These are phyloP conservation scores for Arctium minus DNA, from an alignment of 129 eudicot species.

Conservation along the genomic window DNA sequence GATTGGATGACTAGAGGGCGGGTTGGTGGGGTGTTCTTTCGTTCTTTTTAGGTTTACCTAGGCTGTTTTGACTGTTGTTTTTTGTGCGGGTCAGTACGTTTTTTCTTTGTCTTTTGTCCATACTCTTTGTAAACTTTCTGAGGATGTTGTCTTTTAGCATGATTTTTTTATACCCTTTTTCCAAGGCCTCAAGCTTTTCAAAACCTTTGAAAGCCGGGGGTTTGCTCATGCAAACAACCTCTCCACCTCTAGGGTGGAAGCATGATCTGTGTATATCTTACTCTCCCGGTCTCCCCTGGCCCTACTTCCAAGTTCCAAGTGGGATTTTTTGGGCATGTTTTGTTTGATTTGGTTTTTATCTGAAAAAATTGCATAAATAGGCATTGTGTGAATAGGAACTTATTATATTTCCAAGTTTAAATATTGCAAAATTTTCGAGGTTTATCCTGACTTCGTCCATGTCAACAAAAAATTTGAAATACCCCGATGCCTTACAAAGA, in stretches of 20 bases:
- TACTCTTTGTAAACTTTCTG: neutral
- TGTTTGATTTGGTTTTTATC: neutral
- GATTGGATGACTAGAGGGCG: no score
- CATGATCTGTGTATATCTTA: no score
- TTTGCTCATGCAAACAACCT: no score
- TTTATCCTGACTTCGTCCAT: neutral
- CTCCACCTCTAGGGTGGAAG: no score
- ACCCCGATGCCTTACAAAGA: neutral
- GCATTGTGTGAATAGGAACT: neutral
- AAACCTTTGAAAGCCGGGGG: no score
- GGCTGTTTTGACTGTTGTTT: neutral
- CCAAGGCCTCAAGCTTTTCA: no score
- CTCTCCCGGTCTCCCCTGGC: no score
- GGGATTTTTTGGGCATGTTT: neutral
- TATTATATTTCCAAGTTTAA: no score
- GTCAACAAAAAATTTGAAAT: neutral
- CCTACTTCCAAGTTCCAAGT: neutral
- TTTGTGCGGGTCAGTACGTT: no score
- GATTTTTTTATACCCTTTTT: no score
- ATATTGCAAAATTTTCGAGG: neutral
- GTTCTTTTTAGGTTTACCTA: neutral
- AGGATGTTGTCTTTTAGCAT: no score
- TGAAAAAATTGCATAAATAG: neutral
- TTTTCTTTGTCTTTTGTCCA: no score
- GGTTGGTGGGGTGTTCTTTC: neutral